Evolutionary conservation across 345 rosid genomes (phyloP).

Genomic region (Sisymbrium altissimum): DNA sequence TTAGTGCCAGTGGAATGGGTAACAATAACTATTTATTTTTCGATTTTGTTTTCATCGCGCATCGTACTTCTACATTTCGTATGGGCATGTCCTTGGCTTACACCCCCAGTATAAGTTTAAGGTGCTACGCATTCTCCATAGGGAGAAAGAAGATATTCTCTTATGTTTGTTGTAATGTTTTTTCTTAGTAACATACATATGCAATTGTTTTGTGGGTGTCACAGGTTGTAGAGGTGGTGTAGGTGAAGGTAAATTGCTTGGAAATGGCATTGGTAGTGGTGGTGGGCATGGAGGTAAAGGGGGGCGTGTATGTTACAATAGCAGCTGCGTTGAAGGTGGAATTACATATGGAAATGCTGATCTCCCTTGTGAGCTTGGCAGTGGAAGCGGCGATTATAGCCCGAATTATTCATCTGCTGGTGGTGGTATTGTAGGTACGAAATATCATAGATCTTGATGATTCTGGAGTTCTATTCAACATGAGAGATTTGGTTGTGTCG

Average conservation of each 20-base stretch:
- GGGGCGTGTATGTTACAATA: slow-evolving; percentile 70
- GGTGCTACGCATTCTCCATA: slow-evolving; percentile 17
- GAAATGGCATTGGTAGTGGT: slow-evolving; percentile 83
- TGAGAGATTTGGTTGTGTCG: slow-evolving; percentile 16
- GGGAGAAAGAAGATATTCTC: slow-evolving; percentile 19
- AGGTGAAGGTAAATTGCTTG: slow-evolving; percentile 68
- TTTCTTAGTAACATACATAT: slow-evolving; percentile 16
- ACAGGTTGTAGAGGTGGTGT: slow-evolving; percentile 94
- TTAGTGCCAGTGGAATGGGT: slow-evolving; percentile 95
- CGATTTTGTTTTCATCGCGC: slow-evolving; percentile 24
- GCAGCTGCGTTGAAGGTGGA: slow-evolving; percentile 68
- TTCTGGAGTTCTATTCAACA: neutral
- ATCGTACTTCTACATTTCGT: slow-evolving; percentile 25
- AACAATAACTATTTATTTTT: slow-evolving; percentile 24
- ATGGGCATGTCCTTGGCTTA: slow-evolving; percentile 18
- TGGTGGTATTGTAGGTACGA: slow-evolving; percentile 90
- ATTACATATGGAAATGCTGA: slow-evolving; percentile 74
- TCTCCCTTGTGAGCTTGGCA: slow-evolving; percentile 98
- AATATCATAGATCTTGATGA: slow-evolving; percentile 6
- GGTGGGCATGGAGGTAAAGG: slow-evolving; percentile 99
- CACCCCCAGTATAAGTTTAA: slow-evolving; percentile 14
- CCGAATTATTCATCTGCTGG: slow-evolving; percentile 66
- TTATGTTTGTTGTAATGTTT: neutral
- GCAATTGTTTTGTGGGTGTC: slow-evolving; percentile 23
- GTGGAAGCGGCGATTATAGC: slow-evolving; percentile 93